phyloP scores from a whole-genome alignment of 352 stramenopile genomes.

The Lagenidium sp. region DNA sequence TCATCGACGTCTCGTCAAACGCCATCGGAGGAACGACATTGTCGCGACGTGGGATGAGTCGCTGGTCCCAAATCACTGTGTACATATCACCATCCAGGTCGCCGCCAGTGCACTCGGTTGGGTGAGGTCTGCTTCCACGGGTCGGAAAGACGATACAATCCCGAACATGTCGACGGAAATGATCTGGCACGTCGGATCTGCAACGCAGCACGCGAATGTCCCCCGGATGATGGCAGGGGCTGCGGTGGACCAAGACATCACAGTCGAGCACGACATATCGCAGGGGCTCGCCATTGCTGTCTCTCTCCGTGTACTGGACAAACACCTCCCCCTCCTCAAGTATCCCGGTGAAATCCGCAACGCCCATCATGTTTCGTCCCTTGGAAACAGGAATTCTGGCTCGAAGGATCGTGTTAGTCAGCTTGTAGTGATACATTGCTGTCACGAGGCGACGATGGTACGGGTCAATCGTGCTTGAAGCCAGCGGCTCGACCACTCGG shows the following conservation, averaged over 20 bases:
- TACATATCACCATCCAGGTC: constrained; percentile 80
- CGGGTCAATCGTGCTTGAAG: background rate
- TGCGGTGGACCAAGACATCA: constrained; percentile 63
- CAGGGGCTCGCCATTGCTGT: constrained; percentile 12
- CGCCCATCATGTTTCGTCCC: constrained; percentile 62
- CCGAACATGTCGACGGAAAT: constrained; percentile 33
- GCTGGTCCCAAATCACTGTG: constrained; percentile 75
- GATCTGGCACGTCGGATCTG: constrained; percentile 28
- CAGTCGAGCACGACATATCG: constrained; percentile 17
- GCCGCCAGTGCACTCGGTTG: constrained; percentile 71
- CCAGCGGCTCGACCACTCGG: background rate
- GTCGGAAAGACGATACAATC: constrained; percentile 77
- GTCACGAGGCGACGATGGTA: constrained; percentile 25
- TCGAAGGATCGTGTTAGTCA: constrained; percentile 60
- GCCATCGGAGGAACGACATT: constrained; percentile 38
- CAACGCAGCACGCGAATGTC: constrained; percentile 65
- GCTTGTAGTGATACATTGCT: constrained; percentile 57
- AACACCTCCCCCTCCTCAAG: constrained; percentile 68
- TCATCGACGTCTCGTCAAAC: constrained; percentile 29
- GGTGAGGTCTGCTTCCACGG: constrained; percentile 52
- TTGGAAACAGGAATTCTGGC: constrained; percentile 67
- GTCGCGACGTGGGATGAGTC: constrained; percentile 38
- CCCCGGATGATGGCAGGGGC: constrained; percentile 65
- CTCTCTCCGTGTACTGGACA: constrained; percentile 57
- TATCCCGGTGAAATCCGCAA: constrained; percentile 69